Evolutionary conservation across 169 alveolate genomes (phyloP), one percentile per base, ranked within the genome.

Genomic region (Cryptosporidium canis): DNA sequence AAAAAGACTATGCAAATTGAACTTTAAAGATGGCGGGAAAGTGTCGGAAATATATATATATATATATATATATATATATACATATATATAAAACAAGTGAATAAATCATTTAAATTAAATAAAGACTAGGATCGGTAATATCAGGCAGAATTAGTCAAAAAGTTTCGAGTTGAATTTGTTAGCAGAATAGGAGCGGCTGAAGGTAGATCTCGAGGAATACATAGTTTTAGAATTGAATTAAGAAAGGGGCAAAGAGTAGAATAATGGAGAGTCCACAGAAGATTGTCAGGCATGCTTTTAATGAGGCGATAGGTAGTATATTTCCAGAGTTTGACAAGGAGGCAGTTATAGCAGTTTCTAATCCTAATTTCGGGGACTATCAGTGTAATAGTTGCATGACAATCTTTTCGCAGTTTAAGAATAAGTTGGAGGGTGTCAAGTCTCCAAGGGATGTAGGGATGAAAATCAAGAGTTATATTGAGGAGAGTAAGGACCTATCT

Each of bases 341-440:
- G 53, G 90, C 92, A 55, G 35, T 83, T 24, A 93, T 93, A 18
- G 82, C 90, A 9, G 41, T 84, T 7, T 94, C 95, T 29, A 93
- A 93, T 71, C 95, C 95, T 8, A 92, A 90, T 85, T 93, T 92
- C 47, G 95, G 95, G 0, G 95, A 93, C 84, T 93, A 92, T 58
- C 95, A 93, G 55, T 93, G 95, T 87, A 94, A 93, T 71, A 94
- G 93, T 41, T 95, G 94, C 27, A 71, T 93, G 83, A 68, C 85
- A 31, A 92, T 93, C 21, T 94, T 83, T 90, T 94, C 94, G 65
- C 67, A 68, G 33, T 67, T 92, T 47, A 93, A 93, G 48, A 90
- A 84, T 24, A 58, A 70, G 33, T 58, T 92, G 56, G 82, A 90
- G 18, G 63, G 63, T 21, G 85, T 93, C 3, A 93, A 90, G 44